Evolutionary conservation across 352 stramenopile species (phyloP), one percentile per base, ranked within the genome.

Genomic region (Phytophthora sp.): DNA sequence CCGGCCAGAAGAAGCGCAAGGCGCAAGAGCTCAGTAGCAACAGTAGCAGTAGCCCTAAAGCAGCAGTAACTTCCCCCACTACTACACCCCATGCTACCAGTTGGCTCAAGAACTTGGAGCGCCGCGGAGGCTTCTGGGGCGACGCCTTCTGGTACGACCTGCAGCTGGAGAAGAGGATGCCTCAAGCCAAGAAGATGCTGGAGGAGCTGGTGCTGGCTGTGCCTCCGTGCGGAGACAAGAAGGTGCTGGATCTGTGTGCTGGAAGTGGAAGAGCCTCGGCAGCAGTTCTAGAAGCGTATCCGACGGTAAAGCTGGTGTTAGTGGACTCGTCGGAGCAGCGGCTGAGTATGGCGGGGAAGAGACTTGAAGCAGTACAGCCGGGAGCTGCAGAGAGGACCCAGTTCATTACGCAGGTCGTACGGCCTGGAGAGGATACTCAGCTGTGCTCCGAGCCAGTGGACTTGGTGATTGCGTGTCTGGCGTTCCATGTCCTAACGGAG

Each of bases 91-190:
- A 32, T 28, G 34, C 56, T 17, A 46, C 58, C 12, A 84, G 63
- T 42, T 91, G 82, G 82, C 21, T 55, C 15, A 76, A 58, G n/a
- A 92, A 92, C 49, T 58, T 92, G n/a, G 56, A 83, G 37, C 79
- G 77, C 5, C 72, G 75, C 9, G 74, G 79, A 6, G 85, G 85
- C 10, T 94, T 94, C 48, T 94, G 83, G 82, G 79, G 79, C 20
- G 78, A 94, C 34, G 77, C 83, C 15, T 76, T 77, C 55, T 94
- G 85, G 85, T 94, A 94, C 69, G 85, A 94, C 32, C 67, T 91
- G 39, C 73, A 94, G 15, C 31, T 94, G 6, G 56, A 77, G 51
- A 71, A 58, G 15, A 77, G 85, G 32, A 54, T 94, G 64, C 83
- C 83, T 18, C 67, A 87, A 13, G 81, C 75, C n/a, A 77, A 87